phyloP scores from a whole-genome alignment of 176 grass and related monocot species.

The Guadua angustifolia region DNA sequence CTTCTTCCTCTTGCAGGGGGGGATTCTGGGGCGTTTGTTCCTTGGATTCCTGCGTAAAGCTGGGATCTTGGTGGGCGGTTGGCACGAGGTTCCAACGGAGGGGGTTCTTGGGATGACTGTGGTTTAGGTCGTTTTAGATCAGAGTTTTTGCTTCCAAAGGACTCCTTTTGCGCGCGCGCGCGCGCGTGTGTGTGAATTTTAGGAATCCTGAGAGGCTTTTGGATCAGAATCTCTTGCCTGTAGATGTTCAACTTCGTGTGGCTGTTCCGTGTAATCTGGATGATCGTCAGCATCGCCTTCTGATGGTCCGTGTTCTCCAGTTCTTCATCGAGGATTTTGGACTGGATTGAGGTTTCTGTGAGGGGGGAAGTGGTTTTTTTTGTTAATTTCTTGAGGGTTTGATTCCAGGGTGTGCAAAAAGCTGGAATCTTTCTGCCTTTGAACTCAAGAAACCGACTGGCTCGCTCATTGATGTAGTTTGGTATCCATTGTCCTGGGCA shows the following conservation, averaged over 20 bases:
- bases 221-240: background rate
- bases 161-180: background rate
- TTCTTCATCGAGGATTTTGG: background rate
- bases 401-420: conserved; percentile 18
- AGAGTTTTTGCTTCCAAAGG: background rate
- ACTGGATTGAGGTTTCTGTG: background rate
- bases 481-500: background rate
- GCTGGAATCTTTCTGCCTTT: conserved; percentile 34
- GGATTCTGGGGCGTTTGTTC: background rate
- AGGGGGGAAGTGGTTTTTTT: background rate
- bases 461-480: conserved; percentile 29
- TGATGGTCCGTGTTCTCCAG: conserved; percentile 11
- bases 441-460: background rate
- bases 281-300: conserved; percentile 52
- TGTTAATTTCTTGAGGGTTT: background rate
- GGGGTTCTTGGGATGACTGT: background rate
- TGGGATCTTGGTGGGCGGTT: conserved; percentile 5
- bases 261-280: conserved; percentile 56
- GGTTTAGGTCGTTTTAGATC: background rate
- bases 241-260: conserved; percentile 67
- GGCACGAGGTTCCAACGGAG: background rate
- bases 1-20: background rate
- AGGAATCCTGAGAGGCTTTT: background rate
- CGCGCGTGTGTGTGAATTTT: background rate
- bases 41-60: background rate